Base-by-base conservation (phyloP, 805 yeast genomes). In the Candida manassasensis region DNA sequence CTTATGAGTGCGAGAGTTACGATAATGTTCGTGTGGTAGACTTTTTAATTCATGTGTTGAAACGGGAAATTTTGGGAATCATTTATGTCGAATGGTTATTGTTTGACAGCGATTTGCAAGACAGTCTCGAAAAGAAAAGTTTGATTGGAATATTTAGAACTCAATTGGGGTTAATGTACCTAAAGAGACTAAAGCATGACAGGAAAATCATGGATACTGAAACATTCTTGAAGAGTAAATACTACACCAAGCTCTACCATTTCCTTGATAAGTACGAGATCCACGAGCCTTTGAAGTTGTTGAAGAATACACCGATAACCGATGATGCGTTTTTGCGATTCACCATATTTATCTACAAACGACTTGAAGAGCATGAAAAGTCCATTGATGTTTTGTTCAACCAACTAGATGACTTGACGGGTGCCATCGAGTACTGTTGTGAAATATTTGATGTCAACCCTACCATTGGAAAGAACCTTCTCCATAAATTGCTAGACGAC, bases 341-440 rank as follows among this genome's bases (percentile, higher is more conserved):
- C 26, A 69, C 75, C 27, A 76, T 84, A 0, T 67, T 73, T 30
- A 73, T 88, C 2, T 66, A 82, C 36, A 70, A 71, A 30, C 71
- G 75, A 39, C 49, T 83, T 28, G 79, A 75, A 1, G 76, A 76
- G 35, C 85, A 84, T 49, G 67, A 69, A 8, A 71, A 76, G 33
- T 80, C 86, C 0, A 59, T 90, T 12, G 74, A 75, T 36, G 72
- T 86, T 2, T 65, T 79, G 17, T 77, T 75, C 31, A 67, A 73
- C 32, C 77, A 77, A 14, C 55, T 84, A 29, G 57, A 72, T 3
- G 82, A 82, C 49, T 68, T 75, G 32, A 57, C 57, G 14, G 60
- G 64, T n/a, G 84, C 95, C 0, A 69, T 81, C 40, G 51, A 59
- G 3, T 84, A 84, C 47, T 80, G 93, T 42, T 55, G 71, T 1